Percentiles rank a stretch among this genome's conserved stretches.
Evolutionary conservation across 2,329 filamentous ascomycete species (phyloP).

Genomic region (Aspergillus floridensis): DNA sequence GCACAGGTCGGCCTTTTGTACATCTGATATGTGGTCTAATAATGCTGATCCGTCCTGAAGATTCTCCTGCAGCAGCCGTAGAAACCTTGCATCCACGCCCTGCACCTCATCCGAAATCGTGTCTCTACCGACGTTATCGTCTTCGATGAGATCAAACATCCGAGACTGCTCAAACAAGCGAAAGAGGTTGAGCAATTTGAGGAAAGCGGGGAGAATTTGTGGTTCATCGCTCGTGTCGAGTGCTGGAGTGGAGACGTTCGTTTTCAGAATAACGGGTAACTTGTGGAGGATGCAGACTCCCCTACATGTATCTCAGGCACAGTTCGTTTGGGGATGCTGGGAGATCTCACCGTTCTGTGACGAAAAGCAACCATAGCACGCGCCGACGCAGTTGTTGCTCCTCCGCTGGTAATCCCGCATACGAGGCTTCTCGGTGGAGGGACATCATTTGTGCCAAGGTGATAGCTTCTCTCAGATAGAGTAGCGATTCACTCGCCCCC

Average conservation of each 20-base stretch:
- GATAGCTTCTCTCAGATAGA: constrained; percentile 53
- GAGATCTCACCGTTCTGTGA: constrained; percentile 40
- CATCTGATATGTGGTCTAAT: constrained; percentile 45
- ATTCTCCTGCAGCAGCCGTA: constrained; percentile 39
- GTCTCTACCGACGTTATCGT: constrained; percentile 15
- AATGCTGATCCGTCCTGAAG: constrained; percentile 44
- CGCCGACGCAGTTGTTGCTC: constrained; percentile 49
- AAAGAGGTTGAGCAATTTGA: constrained; percentile 51
- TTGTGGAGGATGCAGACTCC: constrained; percentile 53
- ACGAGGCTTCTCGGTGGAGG: constrained; percentile 47
- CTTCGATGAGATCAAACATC: constrained; percentile 49
- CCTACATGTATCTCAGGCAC: constrained; percentile 21
- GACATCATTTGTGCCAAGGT: constrained; percentile 52
- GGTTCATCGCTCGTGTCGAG: constrained; percentile 42
- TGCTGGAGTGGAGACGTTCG: constrained; percentile 39
- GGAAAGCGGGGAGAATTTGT: constrained; percentile 50
- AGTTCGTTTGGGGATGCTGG: no score
- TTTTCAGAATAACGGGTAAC: constrained; percentile 47
- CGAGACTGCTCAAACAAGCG: constrained; percentile 52
- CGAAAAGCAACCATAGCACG: constrained; percentile 50
- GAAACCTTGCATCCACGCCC: constrained; percentile 32
- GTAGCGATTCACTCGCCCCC: constrained; percentile 48
- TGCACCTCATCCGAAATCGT: constrained; percentile 8
- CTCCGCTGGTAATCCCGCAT: constrained; percentile 32
- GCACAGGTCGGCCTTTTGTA: constrained; percentile 51